phyloP scores from a whole-genome alignment of 495 filamentous ascomycete genomes.

The Physcia stellaris region DNA sequence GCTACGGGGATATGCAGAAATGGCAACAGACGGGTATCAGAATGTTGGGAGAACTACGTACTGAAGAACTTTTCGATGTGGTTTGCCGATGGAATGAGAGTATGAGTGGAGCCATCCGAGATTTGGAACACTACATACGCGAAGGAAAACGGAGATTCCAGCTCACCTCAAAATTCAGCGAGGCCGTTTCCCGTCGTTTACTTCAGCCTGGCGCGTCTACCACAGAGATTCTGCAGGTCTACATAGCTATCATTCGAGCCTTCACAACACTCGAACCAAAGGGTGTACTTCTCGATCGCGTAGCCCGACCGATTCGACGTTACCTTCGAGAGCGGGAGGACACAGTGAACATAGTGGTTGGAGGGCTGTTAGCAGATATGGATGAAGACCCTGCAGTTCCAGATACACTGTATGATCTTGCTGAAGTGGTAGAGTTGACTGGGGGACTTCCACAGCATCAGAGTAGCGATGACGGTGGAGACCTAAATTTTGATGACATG shows the following conservation, averaged over 20 bases:
- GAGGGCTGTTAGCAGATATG: slow-evolving; percentile 64
- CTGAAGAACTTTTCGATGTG: slow-evolving; percentile 75
- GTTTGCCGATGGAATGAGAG: slow-evolving; percentile 66
- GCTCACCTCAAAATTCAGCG: slow-evolving; percentile 60
- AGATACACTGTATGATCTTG: slow-evolving; percentile 61
- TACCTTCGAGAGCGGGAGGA: slow-evolving; percentile 93
- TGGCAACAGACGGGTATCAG: slow-evolving; percentile 74
- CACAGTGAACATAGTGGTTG: slow-evolving; percentile 74
- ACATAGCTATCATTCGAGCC: slow-evolving; percentile 82
- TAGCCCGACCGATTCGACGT: slow-evolving; percentile 67
- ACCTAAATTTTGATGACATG: slow-evolving; percentile 80
- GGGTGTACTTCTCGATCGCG: slow-evolving; percentile 76
- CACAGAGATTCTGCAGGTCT: slow-evolving; percentile 73
- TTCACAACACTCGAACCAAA: slow-evolving; percentile 84
- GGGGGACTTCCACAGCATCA: slow-evolving; percentile 32
- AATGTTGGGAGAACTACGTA: slow-evolving; percentile 65
- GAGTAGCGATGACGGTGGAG: slow-evolving; percentile 42
- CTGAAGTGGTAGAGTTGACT: slow-evolving; percentile 55
- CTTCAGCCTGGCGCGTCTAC: slow-evolving; percentile 85
- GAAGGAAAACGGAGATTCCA: slow-evolving; percentile 40
- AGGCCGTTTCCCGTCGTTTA: slow-evolving; percentile 53
- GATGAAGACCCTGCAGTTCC: slow-evolving; percentile 26
- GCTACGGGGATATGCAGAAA: slow-evolving; percentile 49
- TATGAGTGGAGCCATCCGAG: slow-evolving; percentile 70
- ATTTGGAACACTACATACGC: slow-evolving; percentile 50